Evolutionary conservation across 257 asterid genomes (phyloP).

Genomic region (Handroanthus guayacan): DNA sequence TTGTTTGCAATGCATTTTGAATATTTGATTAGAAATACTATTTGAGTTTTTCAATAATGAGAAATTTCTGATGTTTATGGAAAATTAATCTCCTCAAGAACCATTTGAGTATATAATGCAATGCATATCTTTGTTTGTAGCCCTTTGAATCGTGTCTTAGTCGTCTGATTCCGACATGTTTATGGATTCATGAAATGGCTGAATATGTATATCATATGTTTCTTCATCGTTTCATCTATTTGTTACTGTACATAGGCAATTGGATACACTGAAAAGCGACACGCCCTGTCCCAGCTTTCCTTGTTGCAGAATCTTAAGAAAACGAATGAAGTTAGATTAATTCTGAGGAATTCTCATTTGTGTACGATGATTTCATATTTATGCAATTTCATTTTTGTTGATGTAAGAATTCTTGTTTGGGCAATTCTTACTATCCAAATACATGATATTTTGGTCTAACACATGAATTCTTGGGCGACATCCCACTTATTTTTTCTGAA

Average conservation of each 20-base stretch:
- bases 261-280: too few relatives aligned
- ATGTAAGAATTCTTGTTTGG: too few relatives aligned
- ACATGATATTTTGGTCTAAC: too few relatives aligned
- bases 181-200: not conserved
- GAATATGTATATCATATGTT: not conserved
- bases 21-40: conserved; percentile 42
- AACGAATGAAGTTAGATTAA: not conserved
- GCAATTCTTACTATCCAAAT: too few relatives aligned
- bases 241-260: conserved; percentile 34
- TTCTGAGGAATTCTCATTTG: not conserved
- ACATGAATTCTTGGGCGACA: too few relatives aligned
- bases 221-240: not conserved
- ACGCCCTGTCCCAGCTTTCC: not conserved
- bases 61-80: conserved; percentile 26
- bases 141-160: conserved; percentile 6
- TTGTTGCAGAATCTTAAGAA: not conserved
- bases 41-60: conserved; percentile 51
- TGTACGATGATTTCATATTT: not conserved
- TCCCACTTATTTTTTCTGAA: too few relatives aligned
- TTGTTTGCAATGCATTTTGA: conserved; percentile 40
- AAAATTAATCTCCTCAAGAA: too few relatives aligned
- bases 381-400: not conserved
- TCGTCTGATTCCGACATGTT: conserved; percentile 4
- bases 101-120: too few relatives aligned
- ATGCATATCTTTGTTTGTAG: not conserved